Evolutionary conservation across 2,329 filamentous ascomycete species (phyloP).

Genomic region (Amylocarpus encephaloides): DNA sequence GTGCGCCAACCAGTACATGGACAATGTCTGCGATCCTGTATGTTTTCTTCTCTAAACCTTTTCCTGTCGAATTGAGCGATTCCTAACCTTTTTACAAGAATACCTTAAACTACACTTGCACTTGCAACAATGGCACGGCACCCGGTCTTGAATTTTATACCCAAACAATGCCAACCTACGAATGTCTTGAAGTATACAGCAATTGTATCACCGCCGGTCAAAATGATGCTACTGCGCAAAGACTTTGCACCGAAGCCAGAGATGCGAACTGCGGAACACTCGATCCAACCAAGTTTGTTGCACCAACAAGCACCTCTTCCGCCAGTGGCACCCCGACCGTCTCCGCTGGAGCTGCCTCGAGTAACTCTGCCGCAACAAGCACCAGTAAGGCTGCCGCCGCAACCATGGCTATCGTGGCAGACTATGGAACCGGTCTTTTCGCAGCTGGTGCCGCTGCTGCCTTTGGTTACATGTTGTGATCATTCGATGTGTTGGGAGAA

Average conservation of each 20-base stretch:
- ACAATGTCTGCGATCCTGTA: slow-evolving; percentile 53
- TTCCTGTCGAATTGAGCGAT: background rate
- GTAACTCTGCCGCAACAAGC: slow-evolving; percentile 16
- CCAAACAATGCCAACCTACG: slow-evolving; percentile 53
- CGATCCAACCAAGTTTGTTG: slow-evolving; percentile 24
- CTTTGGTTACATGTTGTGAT: slow-evolving; percentile 50
- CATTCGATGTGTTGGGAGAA: background rate
- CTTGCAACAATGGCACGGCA: slow-evolving; percentile 47
- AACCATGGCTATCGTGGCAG: slow-evolving; percentile 31
- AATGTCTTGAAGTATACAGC: slow-evolving; percentile 47
- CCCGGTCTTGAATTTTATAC: slow-evolving; percentile 51
- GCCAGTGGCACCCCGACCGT: slow-evolving; percentile 36
- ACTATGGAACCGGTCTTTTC: slow-evolving; percentile 39
- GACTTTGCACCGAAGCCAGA: slow-evolving; percentile 38
- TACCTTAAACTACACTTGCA: slow-evolving; percentile 49
- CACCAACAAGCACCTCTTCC: slow-evolving; percentile 27
- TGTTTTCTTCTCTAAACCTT: slow-evolving; percentile 25
- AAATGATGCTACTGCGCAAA: slow-evolving; percentile 40
- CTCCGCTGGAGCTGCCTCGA: slow-evolving; percentile 21
- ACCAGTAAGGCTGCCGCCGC: slow-evolving; percentile 25
- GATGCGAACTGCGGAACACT: slow-evolving; percentile 44
- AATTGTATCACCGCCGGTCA: slow-evolving; percentile 42
- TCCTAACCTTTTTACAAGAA: background rate
- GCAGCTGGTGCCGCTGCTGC: slow-evolving; percentile 43
- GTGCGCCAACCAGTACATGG: slow-evolving; percentile 41